A percentile compares a stretch with the other conserved stretches of the same genome.
Evolutionary conservation across 352 stramenopile genomes (phyloP).

Genomic region (Phytophthora idaei): DNA sequence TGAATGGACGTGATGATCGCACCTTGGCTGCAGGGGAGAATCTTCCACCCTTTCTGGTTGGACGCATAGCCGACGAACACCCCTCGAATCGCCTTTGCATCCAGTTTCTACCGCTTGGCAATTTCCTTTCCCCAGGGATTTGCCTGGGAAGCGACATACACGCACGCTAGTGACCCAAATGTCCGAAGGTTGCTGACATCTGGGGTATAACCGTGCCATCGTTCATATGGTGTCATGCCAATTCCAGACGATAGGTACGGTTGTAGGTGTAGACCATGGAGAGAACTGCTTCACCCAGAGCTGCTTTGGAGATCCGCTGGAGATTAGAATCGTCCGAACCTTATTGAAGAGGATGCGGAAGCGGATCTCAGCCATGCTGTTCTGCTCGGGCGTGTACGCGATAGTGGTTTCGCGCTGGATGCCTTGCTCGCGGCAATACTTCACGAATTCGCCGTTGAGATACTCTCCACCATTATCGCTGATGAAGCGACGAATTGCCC

Average conservation of each 20-base stretch:
- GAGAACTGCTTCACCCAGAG: neutral
- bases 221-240: neutral
- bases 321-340: neutral
- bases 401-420: neutral
- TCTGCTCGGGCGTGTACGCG: neutral
- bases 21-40: neutral
- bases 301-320: neutral
- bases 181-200: neutral
- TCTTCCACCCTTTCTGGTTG: neutral
- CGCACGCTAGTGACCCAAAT: neutral
- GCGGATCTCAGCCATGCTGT: neutral
- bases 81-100: neutral
- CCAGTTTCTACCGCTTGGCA: neutral
- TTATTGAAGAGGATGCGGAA: neutral
- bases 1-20: neutral
- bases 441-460: neutral
- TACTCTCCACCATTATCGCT: conserved; percentile 16
- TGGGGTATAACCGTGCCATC: neutral
- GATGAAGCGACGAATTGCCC: conserved; percentile 7
- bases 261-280: neutral
- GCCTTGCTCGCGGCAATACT: neutral
- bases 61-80: neutral
- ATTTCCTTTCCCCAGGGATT: neutral
- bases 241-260: neutral
- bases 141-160: neutral